A percentile compares a stretch with the other conserved stretches of the same genome.
These are phyloP conservation scores for Cutaneotrichosporon sp. DNA, from an alignment of 1,284 basidiomycete species.

Conservation along the genomic window DNA sequence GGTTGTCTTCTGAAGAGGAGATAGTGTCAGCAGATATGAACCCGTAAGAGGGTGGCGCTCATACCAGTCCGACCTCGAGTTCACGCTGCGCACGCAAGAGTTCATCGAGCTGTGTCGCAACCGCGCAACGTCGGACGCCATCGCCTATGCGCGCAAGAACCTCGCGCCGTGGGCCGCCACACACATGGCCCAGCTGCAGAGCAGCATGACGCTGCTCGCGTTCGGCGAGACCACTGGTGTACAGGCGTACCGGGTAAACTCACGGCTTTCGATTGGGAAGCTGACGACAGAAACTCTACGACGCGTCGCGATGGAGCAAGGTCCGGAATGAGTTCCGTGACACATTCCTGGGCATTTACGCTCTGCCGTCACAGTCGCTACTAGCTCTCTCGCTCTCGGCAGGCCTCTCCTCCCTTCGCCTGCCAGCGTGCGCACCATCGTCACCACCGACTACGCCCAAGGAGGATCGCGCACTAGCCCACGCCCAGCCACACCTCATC, in stretches of 20 bases:
- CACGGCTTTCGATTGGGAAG: neutral
- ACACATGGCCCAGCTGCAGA: conserved; percentile 71
- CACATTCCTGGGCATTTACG: conserved; percentile 80
- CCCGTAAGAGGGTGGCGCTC: neutral
- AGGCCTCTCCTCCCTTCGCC: conserved; percentile 80
- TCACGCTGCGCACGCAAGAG: conserved; percentile 91
- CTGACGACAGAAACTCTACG: conserved; percentile 69
- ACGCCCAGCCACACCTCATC: conserved; percentile 23
- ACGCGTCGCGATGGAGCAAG: conserved; percentile 68
- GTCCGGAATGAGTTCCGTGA: conserved; percentile 75
- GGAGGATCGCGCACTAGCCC: conserved; percentile 25
- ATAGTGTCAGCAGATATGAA: neutral
- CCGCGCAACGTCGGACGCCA: conserved; percentile 70
- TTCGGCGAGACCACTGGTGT: conserved; percentile 57
- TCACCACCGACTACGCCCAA: neutral
- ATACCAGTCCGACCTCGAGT: conserved; percentile 84
- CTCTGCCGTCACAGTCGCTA: conserved; percentile 78
- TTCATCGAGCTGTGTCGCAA: conserved; percentile 85
- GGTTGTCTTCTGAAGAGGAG: neutral
- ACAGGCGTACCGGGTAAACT: conserved; percentile 48
- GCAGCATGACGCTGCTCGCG: conserved; percentile 73
- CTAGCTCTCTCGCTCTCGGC: conserved; percentile 83
- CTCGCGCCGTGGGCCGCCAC: conserved; percentile 78
- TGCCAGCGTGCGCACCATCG: conserved; percentile 60
- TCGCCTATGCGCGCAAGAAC: conserved; percentile 78